These are phyloP conservation scores for Monilinia vaccinii-corymbosi DNA, from an alignment of 2,329 filamentous ascomycete genomes.

Conservation along the genomic window DNA sequence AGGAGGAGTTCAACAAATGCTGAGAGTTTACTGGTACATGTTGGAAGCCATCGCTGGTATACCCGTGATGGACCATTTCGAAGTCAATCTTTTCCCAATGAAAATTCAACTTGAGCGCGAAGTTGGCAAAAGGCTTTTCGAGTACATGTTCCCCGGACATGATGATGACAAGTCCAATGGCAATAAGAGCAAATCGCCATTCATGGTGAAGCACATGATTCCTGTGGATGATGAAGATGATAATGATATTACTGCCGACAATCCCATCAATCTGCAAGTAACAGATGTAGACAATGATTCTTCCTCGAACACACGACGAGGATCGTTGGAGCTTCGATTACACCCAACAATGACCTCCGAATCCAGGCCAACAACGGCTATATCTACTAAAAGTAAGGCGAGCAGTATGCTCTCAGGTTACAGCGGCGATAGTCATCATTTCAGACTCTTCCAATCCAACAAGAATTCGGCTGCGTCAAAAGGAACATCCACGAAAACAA, in stretches of 20 bases:
- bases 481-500: conserved; percentile 15
- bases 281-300: conserved; percentile 38
- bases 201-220: conserved; percentile 45
- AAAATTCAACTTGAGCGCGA: conserved; percentile 91
- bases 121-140: conserved; percentile 84
- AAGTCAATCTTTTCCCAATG: conserved; percentile 86
- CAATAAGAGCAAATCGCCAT: conserved; percentile 51
- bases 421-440: conserved; percentile 30
- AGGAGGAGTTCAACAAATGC: conserved; percentile 66
- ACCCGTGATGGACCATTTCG: conserved; percentile 92
- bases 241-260: conserved; percentile 28
- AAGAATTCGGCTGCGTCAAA: conserved; percentile 21
- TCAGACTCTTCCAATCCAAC: conserved; percentile 36
- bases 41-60: conserved; percentile 96
- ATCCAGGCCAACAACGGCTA: conserved; percentile 20
- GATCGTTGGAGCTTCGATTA: conserved; percentile 72
- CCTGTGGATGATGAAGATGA: conserved; percentile 30
- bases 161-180: conserved; percentile 33
- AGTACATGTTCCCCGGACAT: conserved; percentile 92
- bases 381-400: conserved; percentile 19
- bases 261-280: conserved; percentile 14
- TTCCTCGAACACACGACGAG: conserved; percentile 52
- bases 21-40: conserved; percentile 96
- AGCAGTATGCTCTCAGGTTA: conserved; percentile 22
- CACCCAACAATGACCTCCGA: conserved; percentile 69